Base-by-base conservation (phyloP, 352 stramenopile species). In the Phytophthora boehmeriae region DNA sequence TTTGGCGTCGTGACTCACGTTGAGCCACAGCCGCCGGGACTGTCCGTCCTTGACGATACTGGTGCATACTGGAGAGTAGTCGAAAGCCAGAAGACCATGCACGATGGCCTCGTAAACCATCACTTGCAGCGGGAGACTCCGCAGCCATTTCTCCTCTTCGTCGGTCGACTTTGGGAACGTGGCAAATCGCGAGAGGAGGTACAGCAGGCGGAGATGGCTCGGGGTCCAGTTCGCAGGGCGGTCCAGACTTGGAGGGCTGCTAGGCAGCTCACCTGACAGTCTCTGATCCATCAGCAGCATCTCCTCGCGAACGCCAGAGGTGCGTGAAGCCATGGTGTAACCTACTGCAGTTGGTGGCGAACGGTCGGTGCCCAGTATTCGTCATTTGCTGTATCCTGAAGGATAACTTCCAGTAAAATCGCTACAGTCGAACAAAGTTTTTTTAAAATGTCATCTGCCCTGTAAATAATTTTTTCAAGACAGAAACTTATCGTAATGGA, bases 71-170 rank as follows among this genome's bases (percentile, higher is more conserved):
- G 97, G 97, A 42, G 96, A 97, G 71, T 99, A 99, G 75, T 99
- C 97, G 66, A 97, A 99, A 63, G 99, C 90, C 20, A 99, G 58
- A 0, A 98, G 84, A 41, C 95, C 83, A 42, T 90, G 75, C 23
- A 98, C 93, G 50, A 99, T 97, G 4, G 92, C 96, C 52, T 99
- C 97, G 76, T 99, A 99, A 28, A 99, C 88, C 35, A 99, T 83
- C 50, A 99, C 97, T 38, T 98, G 86, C 48, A 99, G 65, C 22
- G 97, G 92, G 25, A 97, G 85, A 68, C 98, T 98, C 19, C 95
- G 88, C 27, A 99, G 75, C 97, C 97, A 99, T 63, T 96, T 86
- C 66, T 98, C 96, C 35, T 97, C 95, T 56, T 97, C 86, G 38
- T 98, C 92, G 14, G 79, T 87, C 27, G 86, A 80, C 39, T 64